Evolutionary conservation across 495 filamentous ascomycete species (phyloP), one percentile per base, ranked within the genome.

Genomic region (Rhypophila decipiens): DNA sequence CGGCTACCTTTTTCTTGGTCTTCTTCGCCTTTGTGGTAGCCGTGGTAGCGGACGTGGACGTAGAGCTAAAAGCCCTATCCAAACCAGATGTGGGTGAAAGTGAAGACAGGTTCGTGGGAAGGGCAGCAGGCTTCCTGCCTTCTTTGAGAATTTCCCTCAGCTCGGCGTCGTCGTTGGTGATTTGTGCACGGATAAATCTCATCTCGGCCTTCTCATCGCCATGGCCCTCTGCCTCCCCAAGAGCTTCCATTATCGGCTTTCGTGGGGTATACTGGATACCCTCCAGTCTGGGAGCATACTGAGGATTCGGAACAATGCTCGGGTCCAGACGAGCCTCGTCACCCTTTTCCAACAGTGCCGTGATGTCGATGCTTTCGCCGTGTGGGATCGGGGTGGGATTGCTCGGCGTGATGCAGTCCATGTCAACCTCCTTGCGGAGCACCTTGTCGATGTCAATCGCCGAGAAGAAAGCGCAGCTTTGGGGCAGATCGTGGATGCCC

Each of bases 381-480:
- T 82, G 86, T 0, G 87, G 80, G 41, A 98, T 96, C 31, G 80
- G 77, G 20, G 75, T 65, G 0, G 78, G 81, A 58, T 97, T 86
- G 33, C 85, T 90, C 8, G 94, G 93, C 1, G 93, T 98, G 39
- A 96, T 64, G 61, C 93, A 98, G 58, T 95, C 86, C 88, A 98
- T 94, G 60, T 97, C 83, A 17, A 98, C 94, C 59, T 98, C 93
- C 62, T 98, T 98, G 29, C 93, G 84, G 13, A 98, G 76, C 8
- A 98, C 89, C 48, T 83, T 78, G 59, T 98, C 93, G 51, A 98
- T 87, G 57, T 98, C 93, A 17, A 98, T 81, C 1, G 93, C 89
- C 2, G 87, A 94, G 70, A 98, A 98, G 65, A 87, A 98, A 18
- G 93, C 93, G 57, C 89, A 95, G 3, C 83, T 80, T 61, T 96